A percentile compares a stretch with the other conserved stretches of the same genome.
Conservation (phyloP, 176 grass and related monocot genomes). For the Avena atlantica region DNA sequence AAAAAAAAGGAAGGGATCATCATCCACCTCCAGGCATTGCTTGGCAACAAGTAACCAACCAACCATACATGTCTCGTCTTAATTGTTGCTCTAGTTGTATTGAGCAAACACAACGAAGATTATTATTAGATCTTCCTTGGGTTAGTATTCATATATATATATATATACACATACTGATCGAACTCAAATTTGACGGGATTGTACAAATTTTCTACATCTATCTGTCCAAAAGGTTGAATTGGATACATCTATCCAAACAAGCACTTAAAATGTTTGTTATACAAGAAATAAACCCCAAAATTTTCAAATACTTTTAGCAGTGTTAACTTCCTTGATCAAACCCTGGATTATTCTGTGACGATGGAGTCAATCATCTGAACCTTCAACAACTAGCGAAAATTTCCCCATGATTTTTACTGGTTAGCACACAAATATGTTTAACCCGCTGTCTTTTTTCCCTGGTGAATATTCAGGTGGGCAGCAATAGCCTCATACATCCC, state of each 20-base stretch:
- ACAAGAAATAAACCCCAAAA: neutral
- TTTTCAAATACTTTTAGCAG: neutral
- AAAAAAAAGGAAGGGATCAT: constrained; percentile 58
- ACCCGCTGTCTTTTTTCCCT: neutral
- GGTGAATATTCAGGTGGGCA: constrained; percentile 52
- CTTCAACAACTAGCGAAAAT: neutral
- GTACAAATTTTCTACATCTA: neutral
- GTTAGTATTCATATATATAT: neutral
- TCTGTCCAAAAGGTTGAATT: neutral
- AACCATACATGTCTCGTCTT: neutral
- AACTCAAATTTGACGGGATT: neutral
- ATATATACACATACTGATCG: neutral
- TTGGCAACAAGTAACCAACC: constrained; percentile 68
- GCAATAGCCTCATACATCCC: constrained; percentile 69
- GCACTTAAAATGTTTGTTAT: neutral
- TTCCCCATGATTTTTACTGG: neutral
- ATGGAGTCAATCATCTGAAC: neutral
- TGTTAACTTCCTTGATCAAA: neutral
- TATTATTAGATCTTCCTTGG: neutral
- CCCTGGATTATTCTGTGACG: neutral
- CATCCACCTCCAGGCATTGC: constrained; percentile 62
- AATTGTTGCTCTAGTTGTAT: neutral
- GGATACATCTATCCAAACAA: neutral
- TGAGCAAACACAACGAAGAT: neutral
- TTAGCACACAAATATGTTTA: neutral